A percentile compares a stretch with the other conserved stretches of the same genome.
Conservation (phyloP, 495 filamentous ascomycete genomes). For the Pyrenopolyporus hunteri region DNA sequence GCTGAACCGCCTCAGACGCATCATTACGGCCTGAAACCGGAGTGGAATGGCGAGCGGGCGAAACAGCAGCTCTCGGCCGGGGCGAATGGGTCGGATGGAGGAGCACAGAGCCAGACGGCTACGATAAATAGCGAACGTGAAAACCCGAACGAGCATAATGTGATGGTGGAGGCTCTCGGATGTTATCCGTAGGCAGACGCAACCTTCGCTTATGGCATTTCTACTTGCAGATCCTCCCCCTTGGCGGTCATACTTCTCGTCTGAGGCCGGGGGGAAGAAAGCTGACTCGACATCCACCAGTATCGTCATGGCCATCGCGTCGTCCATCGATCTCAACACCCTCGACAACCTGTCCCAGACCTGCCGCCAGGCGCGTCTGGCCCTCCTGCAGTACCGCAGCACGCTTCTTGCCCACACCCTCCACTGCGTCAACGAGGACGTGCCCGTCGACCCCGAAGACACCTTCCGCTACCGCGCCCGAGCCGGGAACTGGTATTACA, state of each 20-base stretch:
- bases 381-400: constrained; percentile 75
- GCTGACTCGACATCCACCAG: constrained; percentile 55
- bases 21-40: constrained; percentile 38
- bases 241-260: constrained; percentile 17
- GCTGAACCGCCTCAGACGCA: constrained; percentile 52
- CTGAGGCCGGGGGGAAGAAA: constrained; percentile 23
- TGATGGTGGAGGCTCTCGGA: constrained; percentile 77
- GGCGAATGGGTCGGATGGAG: constrained; percentile 18
- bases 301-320: constrained; percentile 75
- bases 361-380: constrained; percentile 77
- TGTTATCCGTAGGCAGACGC: constrained; percentile 81
- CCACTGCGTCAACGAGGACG: constrained; percentile 73
- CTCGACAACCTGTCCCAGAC: constrained; percentile 79
- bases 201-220: constrained; percentile 37
- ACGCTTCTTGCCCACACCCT: constrained; percentile 74
- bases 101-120: constrained; percentile 20
- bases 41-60: constrained; percentile 36
- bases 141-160: constrained; percentile 67
- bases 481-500: constrained; percentile 58
- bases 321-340: constrained; percentile 80
- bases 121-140: constrained; percentile 48
- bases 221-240: constrained; percentile 34
- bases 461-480: constrained; percentile 57
- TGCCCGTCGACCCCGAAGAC: constrained; percentile 54
- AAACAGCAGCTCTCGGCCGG: constrained; percentile 30